Conservation (phyloP, 202 grass and related monocot species). For the Musa balbisiana region DNA sequence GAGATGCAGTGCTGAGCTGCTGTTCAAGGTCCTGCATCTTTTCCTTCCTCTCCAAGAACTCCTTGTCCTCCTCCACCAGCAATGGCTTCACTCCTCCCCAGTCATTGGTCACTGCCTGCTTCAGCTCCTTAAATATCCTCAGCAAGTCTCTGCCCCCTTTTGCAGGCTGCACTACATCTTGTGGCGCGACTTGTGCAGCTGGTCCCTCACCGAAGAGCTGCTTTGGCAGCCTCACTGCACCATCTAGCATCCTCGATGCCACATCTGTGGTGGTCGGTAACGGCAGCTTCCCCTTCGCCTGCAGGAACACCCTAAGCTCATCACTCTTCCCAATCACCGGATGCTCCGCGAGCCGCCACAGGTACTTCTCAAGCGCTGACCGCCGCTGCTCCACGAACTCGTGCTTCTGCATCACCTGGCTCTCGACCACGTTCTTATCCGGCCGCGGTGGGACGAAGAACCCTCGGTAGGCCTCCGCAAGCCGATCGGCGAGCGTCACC, state of each 20-base stretch:
- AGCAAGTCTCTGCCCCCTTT: constrained; percentile 88
- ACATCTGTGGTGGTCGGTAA: constrained; percentile 73
- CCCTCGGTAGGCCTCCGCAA: constrained; percentile 72
- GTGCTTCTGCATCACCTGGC: constrained; percentile 90
- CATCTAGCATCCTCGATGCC: constrained; percentile 81
- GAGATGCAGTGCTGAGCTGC: constrained; percentile 56
- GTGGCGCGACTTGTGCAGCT: constrained; percentile 29
- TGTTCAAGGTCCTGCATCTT: constrained; percentile 81
- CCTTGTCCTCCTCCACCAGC: constrained; percentile 84
- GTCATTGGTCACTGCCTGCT: constrained; percentile 73
- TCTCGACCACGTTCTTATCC: constrained; percentile 90
- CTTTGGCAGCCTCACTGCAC: constrained; percentile 53
- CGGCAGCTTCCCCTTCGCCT: constrained; percentile 76
- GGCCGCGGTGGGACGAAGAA: constrained; percentile 78
- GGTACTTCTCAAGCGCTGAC: constrained; percentile 64
- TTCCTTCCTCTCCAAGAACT: constrained; percentile 70
- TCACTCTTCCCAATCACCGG: constrained; percentile 66
- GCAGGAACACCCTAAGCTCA: constrained; percentile 80
- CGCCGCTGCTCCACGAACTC: constrained; percentile 85
- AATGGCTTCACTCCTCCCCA: constrained; percentile 72
- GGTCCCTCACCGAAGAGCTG: constrained; percentile 64
- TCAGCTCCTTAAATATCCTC: constrained; percentile 91
- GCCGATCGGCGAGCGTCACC: constrained; percentile 78
- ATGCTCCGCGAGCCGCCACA: constrained; percentile 69
- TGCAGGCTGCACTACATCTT: constrained; percentile 91